phyloP scores from a whole-genome alignment of 169 alveolate genomes.

The Cyclospora cayetanensis region DNA sequence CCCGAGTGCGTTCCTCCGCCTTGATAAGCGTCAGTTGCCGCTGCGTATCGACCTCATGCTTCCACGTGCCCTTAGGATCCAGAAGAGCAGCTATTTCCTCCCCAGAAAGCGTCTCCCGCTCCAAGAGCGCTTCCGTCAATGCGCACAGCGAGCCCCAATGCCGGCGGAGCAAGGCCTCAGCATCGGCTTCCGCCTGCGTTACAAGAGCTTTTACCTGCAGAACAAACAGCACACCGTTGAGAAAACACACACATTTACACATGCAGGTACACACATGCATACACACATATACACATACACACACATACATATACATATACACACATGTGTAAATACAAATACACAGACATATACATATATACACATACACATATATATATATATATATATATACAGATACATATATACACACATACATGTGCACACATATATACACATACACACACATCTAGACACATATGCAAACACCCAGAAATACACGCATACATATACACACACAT shows the following conservation, averaged over 20 bases:
- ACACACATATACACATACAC: not conserved
- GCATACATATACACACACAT: not conserved
- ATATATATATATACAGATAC: too few relatives aligned
- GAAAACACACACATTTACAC: not conserved
- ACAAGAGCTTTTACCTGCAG: conserved; percentile 81
- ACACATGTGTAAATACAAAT: too few relatives aligned
- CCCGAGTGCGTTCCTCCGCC: not conserved
- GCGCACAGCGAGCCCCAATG: conserved; percentile 82
- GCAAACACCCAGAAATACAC: not conserved
- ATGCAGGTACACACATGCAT: not conserved
- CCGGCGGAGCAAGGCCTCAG: conserved; percentile 84
- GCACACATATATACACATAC: not conserved
- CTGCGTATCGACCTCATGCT: not conserved
- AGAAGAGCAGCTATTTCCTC: conserved; percentile 80
- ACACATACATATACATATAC: not conserved
- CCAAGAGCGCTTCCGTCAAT: conserved; percentile 83
- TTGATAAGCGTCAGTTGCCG: not conserved
- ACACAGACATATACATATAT: not conserved
- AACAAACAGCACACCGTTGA: not conserved
- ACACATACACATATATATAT: too few relatives aligned
- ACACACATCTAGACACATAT: too few relatives aligned
- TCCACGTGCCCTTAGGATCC: conserved; percentile 68
- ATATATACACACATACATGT: too few relatives aligned
- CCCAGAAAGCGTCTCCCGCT: conserved; percentile 88
- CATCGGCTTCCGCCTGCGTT: conserved; percentile 81